Base-by-base conservation (phyloP, 2,329 filamentous ascomycete species). In the Volutella citrinella region DNA sequence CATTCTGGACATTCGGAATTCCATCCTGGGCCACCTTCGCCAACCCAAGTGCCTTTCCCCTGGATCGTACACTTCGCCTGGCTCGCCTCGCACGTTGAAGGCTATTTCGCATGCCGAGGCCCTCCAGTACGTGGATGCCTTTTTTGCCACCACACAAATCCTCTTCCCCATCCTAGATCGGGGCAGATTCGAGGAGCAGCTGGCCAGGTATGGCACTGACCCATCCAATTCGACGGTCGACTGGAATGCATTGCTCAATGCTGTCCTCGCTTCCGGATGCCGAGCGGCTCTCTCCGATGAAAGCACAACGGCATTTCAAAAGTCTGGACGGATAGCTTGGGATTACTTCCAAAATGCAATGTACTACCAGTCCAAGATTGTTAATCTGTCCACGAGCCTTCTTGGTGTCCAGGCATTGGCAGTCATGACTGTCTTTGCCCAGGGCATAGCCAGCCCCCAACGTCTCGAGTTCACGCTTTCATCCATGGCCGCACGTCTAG, bases 341-440 rank as follows among this genome's bases (percentile, higher is more conserved):
- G 26, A 12, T 3, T 36, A 27, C 27, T 36, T 36, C 16, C 10
- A 22, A 14, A 27, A 30, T 17, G 22, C 33, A 9, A 11, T 36
- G 3, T 31, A 6, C 5, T 36, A 21, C 12, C 22, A 36, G n/a
- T 18, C 33, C 5, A 9, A 31, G 4, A 38, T 38, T 2, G 15
- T 34, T 6, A 20, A 38, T 19, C n/a, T 6, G 9, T 13, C 27
- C 12, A 30, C 36, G 15, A 31, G 34, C 12, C 26, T 33, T 2
- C 10, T 38, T n/a, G 36, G 13, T 4, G 36, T 34, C 3, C 30
- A 38, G 14, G 36, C 36, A 4, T 16, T 30, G 6, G 30, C 36
- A 5, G 36, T 38, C 9, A 19, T 38, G 30, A 24, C 36, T 6
- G 22, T 38, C 12, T 38, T 38, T 21, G 30, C 36, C 10, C 36